Evolutionary conservation across 1,139 yeast genomes (phyloP).

Genomic region (Hyphopichia buzzinii): DNA sequence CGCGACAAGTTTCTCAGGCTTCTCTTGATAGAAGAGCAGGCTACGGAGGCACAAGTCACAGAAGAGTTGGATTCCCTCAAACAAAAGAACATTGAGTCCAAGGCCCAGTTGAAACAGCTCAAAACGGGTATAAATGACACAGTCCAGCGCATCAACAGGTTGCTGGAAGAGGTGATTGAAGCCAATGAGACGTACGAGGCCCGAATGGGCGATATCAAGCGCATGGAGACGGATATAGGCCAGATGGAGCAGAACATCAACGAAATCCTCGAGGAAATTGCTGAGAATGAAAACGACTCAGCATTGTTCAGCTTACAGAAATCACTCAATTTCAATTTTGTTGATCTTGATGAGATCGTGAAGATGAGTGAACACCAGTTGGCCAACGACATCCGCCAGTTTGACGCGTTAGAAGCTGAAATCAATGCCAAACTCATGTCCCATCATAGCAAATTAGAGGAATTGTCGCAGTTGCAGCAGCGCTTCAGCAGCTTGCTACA

Average conservation of each 20-base stretch:
- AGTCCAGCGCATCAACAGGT: not conserved
- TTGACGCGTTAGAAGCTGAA: not conserved
- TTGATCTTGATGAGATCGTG: constrained; percentile 1
- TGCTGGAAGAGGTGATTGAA: constrained; percentile 2
- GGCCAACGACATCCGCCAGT: not conserved
- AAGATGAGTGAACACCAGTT: constrained; percentile 1
- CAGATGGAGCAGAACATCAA: constrained; percentile 1
- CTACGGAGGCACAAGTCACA: not conserved
- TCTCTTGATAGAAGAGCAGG: not conserved
- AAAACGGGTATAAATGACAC: not conserved
- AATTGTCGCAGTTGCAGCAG: not conserved
- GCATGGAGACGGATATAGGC: not conserved
- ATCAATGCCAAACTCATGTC: not conserved
- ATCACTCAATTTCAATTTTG: not conserved
- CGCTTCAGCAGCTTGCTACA: not conserved
- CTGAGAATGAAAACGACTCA: constrained; percentile 2
- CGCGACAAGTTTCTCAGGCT: constrained; percentile 53
- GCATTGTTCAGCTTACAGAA: constrained; percentile 2
- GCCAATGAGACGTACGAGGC: not conserved
- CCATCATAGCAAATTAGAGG: not conserved
- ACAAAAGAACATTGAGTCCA: not conserved
- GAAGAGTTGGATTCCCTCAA: not conserved
- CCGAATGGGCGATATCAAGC: not conserved
- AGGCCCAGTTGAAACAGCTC: constrained; percentile 1
- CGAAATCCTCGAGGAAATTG: constrained; percentile 1